Conservation (phyloP, 2,329 filamentous ascomycete species). For the Cladosporium cucumerinum region DNA sequence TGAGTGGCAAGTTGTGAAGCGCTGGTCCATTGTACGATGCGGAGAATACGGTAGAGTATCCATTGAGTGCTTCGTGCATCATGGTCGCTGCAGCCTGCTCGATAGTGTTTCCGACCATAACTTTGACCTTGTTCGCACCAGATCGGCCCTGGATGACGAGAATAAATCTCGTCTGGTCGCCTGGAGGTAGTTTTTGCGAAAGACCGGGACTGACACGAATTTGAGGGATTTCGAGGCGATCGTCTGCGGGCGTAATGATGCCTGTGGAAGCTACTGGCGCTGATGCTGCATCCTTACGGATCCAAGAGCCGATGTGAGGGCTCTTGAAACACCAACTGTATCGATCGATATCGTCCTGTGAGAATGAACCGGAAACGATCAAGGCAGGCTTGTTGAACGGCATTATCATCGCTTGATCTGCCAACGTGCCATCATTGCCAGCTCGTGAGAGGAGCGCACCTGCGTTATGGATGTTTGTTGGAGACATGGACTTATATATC, state of each 20-base stretch:
- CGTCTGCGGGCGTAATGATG: not conserved
- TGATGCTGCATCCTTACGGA: not conserved
- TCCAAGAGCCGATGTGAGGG: not conserved
- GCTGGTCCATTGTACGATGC: too few species aligned
- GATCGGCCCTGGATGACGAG: too few species aligned
- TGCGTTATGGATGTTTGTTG: not conserved
- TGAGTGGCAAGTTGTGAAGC: too few species aligned
- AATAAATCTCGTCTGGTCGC: not conserved
- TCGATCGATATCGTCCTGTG: not conserved
- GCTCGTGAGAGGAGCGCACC: not conserved
- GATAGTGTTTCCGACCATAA: too few species aligned
- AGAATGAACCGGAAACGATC: not conserved
- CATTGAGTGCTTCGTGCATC: too few species aligned
- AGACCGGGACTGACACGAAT: not conserved
- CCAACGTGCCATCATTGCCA: not conserved
- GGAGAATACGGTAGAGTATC: too few species aligned
- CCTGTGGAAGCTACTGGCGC: too few species aligned
- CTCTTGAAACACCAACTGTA: not conserved
- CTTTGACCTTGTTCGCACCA: too few species aligned
- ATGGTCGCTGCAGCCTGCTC: too few species aligned
- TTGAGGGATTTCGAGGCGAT: not conserved
- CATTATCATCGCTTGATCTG: not conserved
- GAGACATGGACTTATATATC: too few species aligned
- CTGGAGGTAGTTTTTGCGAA: not conserved
- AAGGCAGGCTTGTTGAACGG: not conserved